A percentile compares a stretch with the other conserved stretches of the same genome.
These are phyloP conservation scores for Chrysopogon serrulatus DNA, from an alignment of 176 grass and related monocot genomes.

Conservation along the genomic window DNA sequence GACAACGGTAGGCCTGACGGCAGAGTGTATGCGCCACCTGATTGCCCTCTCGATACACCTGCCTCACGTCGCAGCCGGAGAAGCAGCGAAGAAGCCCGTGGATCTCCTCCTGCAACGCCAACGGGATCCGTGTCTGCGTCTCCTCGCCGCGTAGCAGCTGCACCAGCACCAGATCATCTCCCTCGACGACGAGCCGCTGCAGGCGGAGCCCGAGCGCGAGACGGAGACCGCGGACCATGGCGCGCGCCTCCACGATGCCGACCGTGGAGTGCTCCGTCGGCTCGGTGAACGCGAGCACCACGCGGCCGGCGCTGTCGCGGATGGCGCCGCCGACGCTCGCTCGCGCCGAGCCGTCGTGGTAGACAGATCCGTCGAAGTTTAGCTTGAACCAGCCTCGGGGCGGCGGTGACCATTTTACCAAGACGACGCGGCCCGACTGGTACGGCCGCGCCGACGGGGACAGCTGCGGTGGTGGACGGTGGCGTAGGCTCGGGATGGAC, in stretches of 20 bases:
- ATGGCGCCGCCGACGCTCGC: not conserved
- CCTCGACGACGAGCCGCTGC: not conserved
- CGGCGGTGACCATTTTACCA: not conserved
- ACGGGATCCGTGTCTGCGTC: not conserved
- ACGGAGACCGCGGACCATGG: not conserved
- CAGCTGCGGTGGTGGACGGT: not conserved
- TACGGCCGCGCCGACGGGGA: not conserved
- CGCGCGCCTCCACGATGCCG: not conserved
- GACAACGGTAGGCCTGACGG: not conserved
- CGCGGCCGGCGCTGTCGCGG: not conserved
- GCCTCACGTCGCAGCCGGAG: not conserved
- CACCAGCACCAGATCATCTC: not conserved
- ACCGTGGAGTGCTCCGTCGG: not conserved
- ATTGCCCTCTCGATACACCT: not conserved
- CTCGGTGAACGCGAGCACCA: not conserved
- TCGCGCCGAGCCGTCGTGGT: not conserved
- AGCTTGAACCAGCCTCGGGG: not conserved
- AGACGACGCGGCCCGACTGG: not conserved
- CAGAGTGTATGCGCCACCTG: not conserved
- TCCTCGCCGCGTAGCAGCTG: not conserved
- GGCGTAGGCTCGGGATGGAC: rapidly evolving
- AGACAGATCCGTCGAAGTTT: not conserved
- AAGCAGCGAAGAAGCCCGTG: not conserved
- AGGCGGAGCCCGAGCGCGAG: not conserved
- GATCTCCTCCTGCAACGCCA: not conserved